A percentile compares a stretch with the other conserved stretches of the same genome.
These are phyloP conservation scores for Apiospora koreana DNA, from an alignment of 2,329 filamentous ascomycete species.

Conservation along the genomic window DNA sequence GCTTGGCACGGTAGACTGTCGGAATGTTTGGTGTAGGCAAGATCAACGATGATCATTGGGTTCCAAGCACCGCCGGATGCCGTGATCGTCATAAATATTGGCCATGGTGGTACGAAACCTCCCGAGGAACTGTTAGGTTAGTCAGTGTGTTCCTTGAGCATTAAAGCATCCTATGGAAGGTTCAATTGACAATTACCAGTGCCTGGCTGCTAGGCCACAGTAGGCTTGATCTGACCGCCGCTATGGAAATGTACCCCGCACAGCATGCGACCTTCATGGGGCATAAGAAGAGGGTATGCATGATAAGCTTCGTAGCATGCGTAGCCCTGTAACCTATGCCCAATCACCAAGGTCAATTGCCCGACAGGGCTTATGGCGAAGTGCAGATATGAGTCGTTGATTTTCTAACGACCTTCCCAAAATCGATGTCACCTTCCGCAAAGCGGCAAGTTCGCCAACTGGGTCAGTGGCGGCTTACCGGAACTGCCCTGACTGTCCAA, in stretches of 20 bases:
- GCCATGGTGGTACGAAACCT: not conserved
- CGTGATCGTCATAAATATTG: not conserved
- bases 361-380: not conserved
- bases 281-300: not conserved
- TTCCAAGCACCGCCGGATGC: not conserved
- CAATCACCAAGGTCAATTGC: not conserved
- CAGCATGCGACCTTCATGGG: not conserved
- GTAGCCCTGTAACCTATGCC: not conserved
- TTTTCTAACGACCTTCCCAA: not conserved
- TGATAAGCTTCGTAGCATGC: conserved; percentile 3
- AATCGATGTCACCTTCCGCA: not conserved
- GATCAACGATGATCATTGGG: not conserved
- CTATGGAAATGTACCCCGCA: not conserved
- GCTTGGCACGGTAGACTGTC: not conserved
- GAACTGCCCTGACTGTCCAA: not conserved
- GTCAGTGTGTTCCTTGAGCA: not conserved
- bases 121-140: not conserved
- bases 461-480: not conserved
- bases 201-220: not conserved
- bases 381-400: not conserved
- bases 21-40: not conserved
- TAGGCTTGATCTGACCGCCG: not conserved
- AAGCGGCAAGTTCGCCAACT: not conserved
- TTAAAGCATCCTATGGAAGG: too few relatives aligned
- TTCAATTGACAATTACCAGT: not conserved